Evolutionary conservation across 805 yeast species (phyloP), one percentile per base, ranked within the genome.

Genomic region (Candida taoyuanica): DNA sequence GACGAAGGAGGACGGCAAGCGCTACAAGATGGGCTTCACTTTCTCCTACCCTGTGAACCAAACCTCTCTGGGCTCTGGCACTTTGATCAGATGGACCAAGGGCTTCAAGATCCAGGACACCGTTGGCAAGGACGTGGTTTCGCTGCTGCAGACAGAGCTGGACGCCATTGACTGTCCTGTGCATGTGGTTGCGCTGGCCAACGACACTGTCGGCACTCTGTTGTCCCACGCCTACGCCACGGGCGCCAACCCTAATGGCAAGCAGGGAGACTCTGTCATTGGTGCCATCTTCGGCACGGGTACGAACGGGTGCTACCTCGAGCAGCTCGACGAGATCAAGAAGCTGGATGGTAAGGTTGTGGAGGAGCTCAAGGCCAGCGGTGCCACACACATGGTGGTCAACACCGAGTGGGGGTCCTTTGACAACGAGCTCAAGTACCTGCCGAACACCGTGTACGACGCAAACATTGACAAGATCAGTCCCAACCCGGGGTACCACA

Each of bases 341-440:
- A 91, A 93, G 63, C 68, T 89, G 45, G 75, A 78, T n/a, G 69
- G 73, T 3, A 62, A 66, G 24, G 40, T 62, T 12, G 61, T 62
- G 32, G 62, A 55, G 18, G 58, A 57, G 16, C 62, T 73, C 51
- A 36, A 57, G 16, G 50, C 59, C 2, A 57, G 64, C 35, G 80
- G 77, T 25, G 69, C 72, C 36, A 67, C 70, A 3, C 78, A 80
- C 46, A 89, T 89, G 96, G 84, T 87, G 46, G 74, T 89, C 52
- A 89, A 89, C 66, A 89, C 96, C 32, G 98, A 93, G 64, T 93
- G 98, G 96, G 98, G 98, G 46, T 87, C 96, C 30, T 91, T 89
- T 55, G 98, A 91, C 63, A 91, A 91, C 57, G 80, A 76, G 17
- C 70, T 88, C 44, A 70, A 76, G 48, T 68, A 78, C 29, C 68